Base-by-base conservation (phyloP, 257 asterid genomes). In the Ehretia macrophylla region DNA sequence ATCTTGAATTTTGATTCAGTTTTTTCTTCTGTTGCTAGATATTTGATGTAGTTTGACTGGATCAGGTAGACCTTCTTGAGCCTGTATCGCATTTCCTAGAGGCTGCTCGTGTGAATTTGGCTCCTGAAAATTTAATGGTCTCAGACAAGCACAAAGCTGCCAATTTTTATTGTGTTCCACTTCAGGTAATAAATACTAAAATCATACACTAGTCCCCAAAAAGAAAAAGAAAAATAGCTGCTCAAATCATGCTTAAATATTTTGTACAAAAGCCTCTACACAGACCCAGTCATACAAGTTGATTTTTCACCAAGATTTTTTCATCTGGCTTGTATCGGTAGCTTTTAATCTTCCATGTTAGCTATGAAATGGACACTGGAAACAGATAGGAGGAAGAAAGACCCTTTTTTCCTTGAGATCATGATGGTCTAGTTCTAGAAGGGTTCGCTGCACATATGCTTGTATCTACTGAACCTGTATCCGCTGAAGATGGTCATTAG, bases 1-100 rank as follows among this genome's bases (percentile, higher is more conserved):
- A 20, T 32, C 19, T 48, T 51, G 13, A 5, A 1, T 55, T 39
- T 51, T 27, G 65, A 45, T 46, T 59, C 49, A 49, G 35, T 27
- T 27, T 27, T 1, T 27, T 27, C 3, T 19, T 8, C 9, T 46
- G 35, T 44, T 18, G 54, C 17, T 16, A 35, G 5, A 21, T 65
- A 56, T 59, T 49, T 66, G 14, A 32, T 61, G 44, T 63, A 10
- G 44, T 38, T 56, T 55, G 23, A 21, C 9, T 8, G 38, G 64
- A 76, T 63, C 82, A 87, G 98, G 95, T 89, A 72, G 99, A 89
- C 78, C 96, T 93, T 58, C 94, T 82, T 17, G 99, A 93, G 72
- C 97, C 99, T 27, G 97, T 88, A 20, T 66, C 92, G 39, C 97
- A 86, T 86, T 93, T 93, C 74, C 78, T 93, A 58, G 94, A 86